Conservation (phyloP, 768 basidiomycete species). For the Trametes elegans region DNA sequence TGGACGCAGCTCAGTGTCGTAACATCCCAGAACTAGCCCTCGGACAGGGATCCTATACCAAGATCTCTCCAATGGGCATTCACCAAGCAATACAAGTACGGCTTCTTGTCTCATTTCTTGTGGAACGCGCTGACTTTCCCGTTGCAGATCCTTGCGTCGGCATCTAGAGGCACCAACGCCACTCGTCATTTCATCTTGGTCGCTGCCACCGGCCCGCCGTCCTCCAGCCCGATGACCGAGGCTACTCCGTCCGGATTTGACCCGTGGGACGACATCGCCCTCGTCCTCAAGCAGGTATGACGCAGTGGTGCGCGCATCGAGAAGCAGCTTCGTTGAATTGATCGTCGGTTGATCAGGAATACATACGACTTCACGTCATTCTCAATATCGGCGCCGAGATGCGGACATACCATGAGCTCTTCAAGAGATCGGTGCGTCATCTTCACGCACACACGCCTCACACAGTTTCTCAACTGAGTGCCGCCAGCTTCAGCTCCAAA, state of each 20-base stretch:
- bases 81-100: constrained; percentile 23
- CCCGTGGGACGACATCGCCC: constrained; percentile 26
- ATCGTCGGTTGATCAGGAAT: constrained; percentile 40
- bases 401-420: constrained; percentile 46
- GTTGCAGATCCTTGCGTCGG: constrained; percentile 14
- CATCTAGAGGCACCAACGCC: constrained; percentile 17
- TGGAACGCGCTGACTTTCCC: background rate
- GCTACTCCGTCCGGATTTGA: constrained; percentile 22
- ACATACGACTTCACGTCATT: constrained; percentile 60
- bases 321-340: constrained; percentile 40
- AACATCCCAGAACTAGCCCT: constrained; percentile 22
- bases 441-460: background rate
- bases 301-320: constrained; percentile 13
- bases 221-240: constrained; percentile 5
- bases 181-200: constrained; percentile 54
- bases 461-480: constrained; percentile 37
- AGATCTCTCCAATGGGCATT: constrained; percentile 21
- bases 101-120: background rate
- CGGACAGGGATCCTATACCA: constrained; percentile 7
- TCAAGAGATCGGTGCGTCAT: constrained; percentile 28
- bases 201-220: constrained; percentile 40
- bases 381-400: constrained; percentile 46
- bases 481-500: constrained; percentile 18
- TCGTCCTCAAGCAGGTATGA: constrained; percentile 21
- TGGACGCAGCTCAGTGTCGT: constrained; percentile 11